Percentiles rank a stretch among this genome's conserved stretches.
These are phyloP conservation scores for Sugiyamaella qingdaonensis DNA, from an alignment of 805 yeast genomes.

Conservation along the genomic window DNA sequence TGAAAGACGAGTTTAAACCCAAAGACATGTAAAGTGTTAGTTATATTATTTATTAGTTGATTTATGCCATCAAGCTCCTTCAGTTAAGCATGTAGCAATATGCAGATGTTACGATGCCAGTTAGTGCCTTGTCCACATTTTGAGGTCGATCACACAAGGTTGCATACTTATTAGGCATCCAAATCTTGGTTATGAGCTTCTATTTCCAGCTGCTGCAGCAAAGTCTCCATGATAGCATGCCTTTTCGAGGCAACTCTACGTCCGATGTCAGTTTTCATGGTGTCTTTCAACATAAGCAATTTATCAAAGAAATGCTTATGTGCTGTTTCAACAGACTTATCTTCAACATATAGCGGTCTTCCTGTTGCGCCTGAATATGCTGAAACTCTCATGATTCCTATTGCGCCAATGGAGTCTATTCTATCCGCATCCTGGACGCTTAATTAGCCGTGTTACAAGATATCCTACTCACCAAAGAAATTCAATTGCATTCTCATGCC, in stretches of 20 bases:
- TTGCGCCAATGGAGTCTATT: conserved; percentile 37
- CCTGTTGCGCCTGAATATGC: conserved; percentile 31
- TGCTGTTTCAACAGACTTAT: conserved; percentile 21
- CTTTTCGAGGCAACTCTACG: conserved; percentile 20
- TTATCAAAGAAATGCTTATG: conserved; percentile 33
- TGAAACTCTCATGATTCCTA: conserved; percentile 35
- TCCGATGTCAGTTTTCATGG: conserved; percentile 28
- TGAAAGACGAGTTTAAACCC: conserved; percentile 46
- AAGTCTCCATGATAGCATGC: conserved; percentile 24
- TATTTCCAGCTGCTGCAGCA: conserved; percentile 12
- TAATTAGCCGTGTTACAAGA: not conserved
- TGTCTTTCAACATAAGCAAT: conserved; percentile 27
- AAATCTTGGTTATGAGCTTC: not conserved
- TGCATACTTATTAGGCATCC: no score
- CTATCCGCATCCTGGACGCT: conserved; percentile 39
- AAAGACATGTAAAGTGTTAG: not conserved
- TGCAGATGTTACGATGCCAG: no score
- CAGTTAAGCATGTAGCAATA: not conserved
- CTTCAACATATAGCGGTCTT: conserved; percentile 26
- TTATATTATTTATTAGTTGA: not conserved
- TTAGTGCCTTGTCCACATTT: no score
- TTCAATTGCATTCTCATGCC: conserved; percentile 32
- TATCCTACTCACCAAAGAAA: conserved; percentile 26
- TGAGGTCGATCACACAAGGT: no score
- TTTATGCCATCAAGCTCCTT: not conserved